A percentile compares a stretch with the other conserved stretches of the same genome.
Evolutionary conservation across 768 basidiomycete species (phyloP).

Genomic region (Mrakia frigida): DNA sequence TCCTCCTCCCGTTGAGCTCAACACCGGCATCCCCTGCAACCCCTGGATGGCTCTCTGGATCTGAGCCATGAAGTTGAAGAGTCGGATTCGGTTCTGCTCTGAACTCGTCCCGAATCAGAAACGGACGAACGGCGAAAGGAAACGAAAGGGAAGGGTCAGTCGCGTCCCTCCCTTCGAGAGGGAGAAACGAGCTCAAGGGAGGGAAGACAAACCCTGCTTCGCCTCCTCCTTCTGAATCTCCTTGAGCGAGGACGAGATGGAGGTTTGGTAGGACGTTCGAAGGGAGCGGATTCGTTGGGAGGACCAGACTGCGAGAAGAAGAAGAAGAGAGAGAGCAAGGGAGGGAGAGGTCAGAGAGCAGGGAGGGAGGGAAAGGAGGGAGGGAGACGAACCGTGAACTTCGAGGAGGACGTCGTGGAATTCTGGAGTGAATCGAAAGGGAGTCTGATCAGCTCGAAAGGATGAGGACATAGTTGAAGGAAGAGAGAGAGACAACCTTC

Average conservation of each 20-base stretch:
- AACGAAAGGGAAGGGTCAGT: not conserved
- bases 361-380: not conserved
- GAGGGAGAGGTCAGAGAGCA: not conserved
- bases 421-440: not conserved
- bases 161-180: not conserved
- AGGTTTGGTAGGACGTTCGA: not conserved
- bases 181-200: too few species aligned
- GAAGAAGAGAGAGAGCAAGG: not conserved
- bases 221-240: slow-evolving; percentile 4
- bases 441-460: not conserved
- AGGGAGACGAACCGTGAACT: slow-evolving; percentile 4
- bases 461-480: not conserved
- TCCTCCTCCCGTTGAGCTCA: not conserved
- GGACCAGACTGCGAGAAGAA: not conserved
- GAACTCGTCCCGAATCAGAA: not conserved
- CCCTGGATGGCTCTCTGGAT: slow-evolving; percentile 8
- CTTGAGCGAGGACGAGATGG: not conserved
- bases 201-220: slow-evolving; percentile 11
- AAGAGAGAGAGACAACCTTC: not conserved
- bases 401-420: slow-evolving; percentile 18
- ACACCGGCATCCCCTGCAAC: not conserved
- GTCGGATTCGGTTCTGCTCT: slow-evolving; percentile 10
- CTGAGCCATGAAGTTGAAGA: slow-evolving; percentile 1
- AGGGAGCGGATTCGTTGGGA: slow-evolving; percentile 1
- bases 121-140: too few species aligned